Evolutionary conservation across 2,329 filamentous ascomycete species (phyloP), one percentile per base, ranked within the genome.

Genomic region (Cytospora schulzeri): DNA sequence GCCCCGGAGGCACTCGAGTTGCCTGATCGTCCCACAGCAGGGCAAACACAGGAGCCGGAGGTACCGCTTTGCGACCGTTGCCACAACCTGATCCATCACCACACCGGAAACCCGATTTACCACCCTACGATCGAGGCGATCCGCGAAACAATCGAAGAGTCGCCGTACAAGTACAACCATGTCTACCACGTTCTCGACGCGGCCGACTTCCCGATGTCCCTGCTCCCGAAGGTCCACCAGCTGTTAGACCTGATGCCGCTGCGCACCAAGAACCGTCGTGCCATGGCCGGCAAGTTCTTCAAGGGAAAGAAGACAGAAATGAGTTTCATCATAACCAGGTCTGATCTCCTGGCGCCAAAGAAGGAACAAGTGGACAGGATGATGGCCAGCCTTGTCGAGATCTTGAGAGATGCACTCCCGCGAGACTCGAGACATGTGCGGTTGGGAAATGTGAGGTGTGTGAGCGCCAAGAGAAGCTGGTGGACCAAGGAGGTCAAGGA

Each of bases 181-280:
- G 89, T 99, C 67, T 99, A 98, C 74, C 95, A 99, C 76, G 83
- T 99, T 29, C 80, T 99, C 26, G 95, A 99, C 73, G 94, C 95
- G 3, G 95, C 93, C 66, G 95, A 99, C 76, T 98, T 99, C 69
- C 95, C 95, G 24, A 91, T 99, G 85, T 97, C 95, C 1, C 78
- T 99, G 17, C 82, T 98, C 4, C 91, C 92, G 0, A 86, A 88
- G 53, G 85, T 99, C 12, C 85, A 90, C 66, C 80, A 85, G 9
- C 80, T 92, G 0, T 81, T 97, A 1, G 82, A 88, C 38, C 80
- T 93, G 12, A 88, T 91, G 66, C 88, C 89, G 9, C 81, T 95
- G 60, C 88, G 94, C 63, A 90, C 91, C 0, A 85, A 86, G 67
- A 98, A 97, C 73, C 87, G 94, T 57, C 87, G 94, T 58, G 88